Conservation (phyloP, 2,329 filamentous ascomycete species). For the Salinomyces thailandicus region DNA sequence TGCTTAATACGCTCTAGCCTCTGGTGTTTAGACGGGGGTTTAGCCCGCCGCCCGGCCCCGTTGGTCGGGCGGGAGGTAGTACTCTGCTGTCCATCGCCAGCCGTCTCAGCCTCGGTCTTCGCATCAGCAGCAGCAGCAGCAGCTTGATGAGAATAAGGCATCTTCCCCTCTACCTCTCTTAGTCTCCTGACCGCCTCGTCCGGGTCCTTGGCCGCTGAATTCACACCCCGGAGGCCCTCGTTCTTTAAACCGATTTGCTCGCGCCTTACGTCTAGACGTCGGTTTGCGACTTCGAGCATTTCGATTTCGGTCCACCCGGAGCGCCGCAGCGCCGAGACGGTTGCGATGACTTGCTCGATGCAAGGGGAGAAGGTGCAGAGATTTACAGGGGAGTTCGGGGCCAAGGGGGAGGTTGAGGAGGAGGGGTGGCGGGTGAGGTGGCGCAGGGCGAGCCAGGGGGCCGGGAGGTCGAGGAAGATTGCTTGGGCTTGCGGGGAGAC, state of each 20-base stretch:
- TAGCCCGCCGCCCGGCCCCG: conserved; percentile 13
- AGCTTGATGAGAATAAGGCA: conserved; percentile 53
- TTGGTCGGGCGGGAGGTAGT: not conserved
- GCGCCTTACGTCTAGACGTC: conserved; percentile 67
- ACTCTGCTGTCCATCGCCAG: conserved; percentile 1
- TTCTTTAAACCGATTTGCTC: conserved; percentile 66
- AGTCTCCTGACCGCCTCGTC: conserved; percentile 67
- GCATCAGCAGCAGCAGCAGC: conserved; percentile 21
- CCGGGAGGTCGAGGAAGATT: conserved; percentile 70
- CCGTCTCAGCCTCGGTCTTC: conserved; percentile 32
- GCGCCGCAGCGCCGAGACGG: conserved; percentile 67
- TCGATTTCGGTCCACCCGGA: conserved; percentile 84
- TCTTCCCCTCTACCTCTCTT: conserved; percentile 59
- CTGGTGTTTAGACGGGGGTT: conserved; percentile 16
- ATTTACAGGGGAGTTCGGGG: conserved; percentile 60
- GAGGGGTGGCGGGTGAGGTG: conserved; percentile 51
- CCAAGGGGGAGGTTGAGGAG: conserved; percentile 46
- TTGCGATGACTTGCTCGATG: conserved; percentile 88
- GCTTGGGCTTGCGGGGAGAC: conserved; percentile 51
- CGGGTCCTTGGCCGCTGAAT: conserved; percentile 61
- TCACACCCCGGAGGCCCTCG: conserved; percentile 57
- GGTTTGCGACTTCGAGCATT: conserved; percentile 82
- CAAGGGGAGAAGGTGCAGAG: conserved; percentile 95
- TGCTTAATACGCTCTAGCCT: conserved; percentile 25
- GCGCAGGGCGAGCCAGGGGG: conserved; percentile 68